A percentile compares a stretch with the other conserved stretches of the same genome.
Evolutionary conservation across 1,284 basidiomycete species (phyloP).

Genomic region (Kwoniella shivajii): DNA sequence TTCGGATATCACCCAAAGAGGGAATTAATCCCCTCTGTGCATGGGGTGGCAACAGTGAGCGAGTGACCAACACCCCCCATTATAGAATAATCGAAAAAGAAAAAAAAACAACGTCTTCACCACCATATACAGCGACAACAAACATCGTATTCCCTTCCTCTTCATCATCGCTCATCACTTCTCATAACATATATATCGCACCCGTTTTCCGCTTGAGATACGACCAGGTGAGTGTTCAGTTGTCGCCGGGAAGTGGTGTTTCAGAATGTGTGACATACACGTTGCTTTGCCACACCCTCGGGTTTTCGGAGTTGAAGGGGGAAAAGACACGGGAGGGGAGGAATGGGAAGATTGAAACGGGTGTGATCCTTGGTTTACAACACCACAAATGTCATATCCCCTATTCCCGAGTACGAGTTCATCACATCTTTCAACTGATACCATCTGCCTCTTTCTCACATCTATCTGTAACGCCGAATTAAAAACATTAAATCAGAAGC

Average conservation of each 20-base stretch:
- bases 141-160: not conserved
- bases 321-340: not conserved
- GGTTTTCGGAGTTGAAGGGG: slow-evolving; percentile 5
- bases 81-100: too few species aligned
- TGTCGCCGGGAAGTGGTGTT: too few species aligned
- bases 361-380: too few species aligned
- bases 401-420: slow-evolving; percentile 20
- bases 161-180: not conserved
- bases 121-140: slow-evolving; percentile 2
- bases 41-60: too few species aligned
- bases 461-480: slow-evolving; percentile 12
- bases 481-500: too few species aligned
- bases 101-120: slow-evolving; percentile 8
- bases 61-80: too few species aligned
- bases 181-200: not conserved
- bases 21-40: too few species aligned
- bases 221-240: slow-evolving; percentile 10
- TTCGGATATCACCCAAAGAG: too few species aligned
- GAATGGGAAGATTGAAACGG: not conserved
- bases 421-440: slow-evolving; percentile 17
- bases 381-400: not conserved
- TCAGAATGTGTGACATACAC: not conserved
- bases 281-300: slow-evolving; percentile 8
- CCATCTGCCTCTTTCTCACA: slow-evolving; percentile 9
- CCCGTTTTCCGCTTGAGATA: not conserved